Percentiles rank a stretch among this genome's conserved stretches.
These are phyloP conservation scores for Mycena citricolor DNA, from an alignment of 1,284 basidiomycete species.

Conservation along the genomic window DNA sequence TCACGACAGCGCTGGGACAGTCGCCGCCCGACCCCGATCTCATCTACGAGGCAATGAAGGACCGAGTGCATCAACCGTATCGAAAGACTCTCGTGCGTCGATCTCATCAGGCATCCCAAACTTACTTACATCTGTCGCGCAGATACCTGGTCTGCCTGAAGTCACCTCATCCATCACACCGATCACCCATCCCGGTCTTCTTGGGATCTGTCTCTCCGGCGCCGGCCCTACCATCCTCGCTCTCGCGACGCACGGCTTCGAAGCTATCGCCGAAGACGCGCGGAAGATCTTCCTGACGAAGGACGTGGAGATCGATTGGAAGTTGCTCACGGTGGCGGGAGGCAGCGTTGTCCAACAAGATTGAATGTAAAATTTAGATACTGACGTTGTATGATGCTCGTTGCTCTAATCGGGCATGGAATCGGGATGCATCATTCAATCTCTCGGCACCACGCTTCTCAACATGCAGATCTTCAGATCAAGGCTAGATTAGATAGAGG, in stretches of 20 bases:
- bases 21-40: conserved; percentile 90
- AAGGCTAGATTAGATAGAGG: too few species aligned
- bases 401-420: neutral
- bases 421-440: too few species aligned
- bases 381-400: neutral
- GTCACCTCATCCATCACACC: conserved; percentile 90
- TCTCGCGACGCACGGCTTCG: conserved; percentile 85
- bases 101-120: conserved; percentile 2
- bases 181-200: conserved; percentile 84
- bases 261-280: conserved; percentile 81
- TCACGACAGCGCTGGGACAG: conserved; percentile 91
- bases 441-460: too few species aligned
- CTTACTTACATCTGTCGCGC: conserved; percentile 9
- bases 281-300: conserved; percentile 70
- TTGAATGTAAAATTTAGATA: neutral
- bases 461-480: too few species aligned
- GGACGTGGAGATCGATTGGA: conserved; percentile 82
- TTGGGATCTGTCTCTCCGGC: conserved; percentile 97
- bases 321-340: conserved; percentile 63
- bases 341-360: conserved; percentile 44
- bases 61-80: conserved; percentile 97
- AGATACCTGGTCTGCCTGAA: conserved; percentile 95
- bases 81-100: conserved; percentile 76
- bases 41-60: conserved; percentile 99
- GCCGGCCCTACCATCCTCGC: conserved; percentile 98